Evolutionary conservation across 2,329 filamentous ascomycete species (phyloP), one percentile per base, ranked within the genome.

Genomic region (Pseudogymnoascus sp.): DNA sequence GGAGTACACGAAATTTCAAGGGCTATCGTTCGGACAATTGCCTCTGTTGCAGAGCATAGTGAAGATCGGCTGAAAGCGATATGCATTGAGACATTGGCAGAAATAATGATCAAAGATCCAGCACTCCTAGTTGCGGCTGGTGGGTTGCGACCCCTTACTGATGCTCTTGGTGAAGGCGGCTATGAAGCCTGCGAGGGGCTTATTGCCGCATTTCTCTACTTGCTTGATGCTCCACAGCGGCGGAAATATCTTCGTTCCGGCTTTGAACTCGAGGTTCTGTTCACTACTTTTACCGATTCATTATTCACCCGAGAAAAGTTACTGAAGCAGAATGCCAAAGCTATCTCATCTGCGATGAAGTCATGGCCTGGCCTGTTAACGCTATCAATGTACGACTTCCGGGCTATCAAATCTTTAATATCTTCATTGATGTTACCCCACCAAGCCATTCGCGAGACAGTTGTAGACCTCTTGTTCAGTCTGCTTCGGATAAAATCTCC

Each of bases 101-200:
- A 99, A 73, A 90, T 99, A 46, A 80, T 99, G 63, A 84, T 97
- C 38, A 88, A 90, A 67, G 91, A 96, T 69, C 93, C 96, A 2
- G 83, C 84, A 56, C 80, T 97, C 16, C 80, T 97, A 18, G 86
- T 95, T 28, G 85, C 89, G 60, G 90, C 93, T 3, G 93, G 93
- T 9, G 95, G 93, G 1, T 82, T 99, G 67, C 86, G 88, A 14
- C 87, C 92, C 1, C 78, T 99, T n/a, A 90, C 91, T n/a, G 93
- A 97, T 72, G 91, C 92, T 3, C 83, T 99, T 62, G 88, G 89
- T 0, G 93, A 96, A 74, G 95, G 95, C 14, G 88, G 87, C 6
- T 97, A 97, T 76, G 91, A 93, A 68, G 91, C 93, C 5, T 92
- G 95, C 0, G 92, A 97, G 73, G 96, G 92, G 69, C 77, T 99